phyloP scores from a whole-genome alignment of 345 rosid species.

The Isatis tinctoria region DNA sequence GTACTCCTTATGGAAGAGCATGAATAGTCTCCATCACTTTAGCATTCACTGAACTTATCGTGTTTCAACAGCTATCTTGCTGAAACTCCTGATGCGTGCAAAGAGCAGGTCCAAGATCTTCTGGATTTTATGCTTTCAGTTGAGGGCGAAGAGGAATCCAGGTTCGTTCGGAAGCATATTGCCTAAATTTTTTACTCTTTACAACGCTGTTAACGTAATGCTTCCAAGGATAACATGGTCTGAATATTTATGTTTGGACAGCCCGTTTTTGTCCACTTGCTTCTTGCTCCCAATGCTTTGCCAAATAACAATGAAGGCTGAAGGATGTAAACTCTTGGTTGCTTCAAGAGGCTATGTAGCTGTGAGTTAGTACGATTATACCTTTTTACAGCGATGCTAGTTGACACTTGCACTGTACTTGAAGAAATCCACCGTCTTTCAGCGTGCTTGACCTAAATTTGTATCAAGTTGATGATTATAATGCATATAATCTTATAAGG shows the following conservation, averaged over 20 bases:
- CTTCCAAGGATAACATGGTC: slow-evolving; percentile 23
- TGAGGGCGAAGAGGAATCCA: slow-evolving; percentile 84
- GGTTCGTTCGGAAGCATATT: slow-evolving; percentile 51
- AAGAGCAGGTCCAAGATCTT: slow-evolving; percentile 67
- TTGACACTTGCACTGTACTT: slow-evolving; percentile 1
- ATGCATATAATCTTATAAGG: not conserved
- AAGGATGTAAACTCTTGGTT: slow-evolving; percentile 61
- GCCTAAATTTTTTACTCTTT: not conserved
- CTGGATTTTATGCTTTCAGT: slow-evolving; percentile 70
- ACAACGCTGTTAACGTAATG: slow-evolving; percentile 4
- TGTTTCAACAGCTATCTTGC: slow-evolving; percentile 74
- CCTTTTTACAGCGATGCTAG: not conserved
- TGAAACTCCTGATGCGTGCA: slow-evolving; percentile 71
- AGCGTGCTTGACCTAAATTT: not conserved
- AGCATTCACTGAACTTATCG: not conserved
- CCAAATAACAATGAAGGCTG: slow-evolving; percentile 68
- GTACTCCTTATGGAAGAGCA: not conserved
- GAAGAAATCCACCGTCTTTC: not conserved
- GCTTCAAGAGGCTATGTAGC: slow-evolving; percentile 56
- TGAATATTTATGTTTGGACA: slow-evolving; percentile 32
- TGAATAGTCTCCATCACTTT: not conserved
- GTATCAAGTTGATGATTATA: not conserved
- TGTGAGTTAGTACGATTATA: slow-evolving; percentile 43
- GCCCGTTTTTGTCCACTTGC: slow-evolving; percentile 65
- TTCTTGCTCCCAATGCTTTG: slow-evolving; percentile 90